A percentile compares a stretch with the other conserved stretches of the same genome.
phyloP scores from a whole-genome alignment of 73 alveolate genomes.

The Paramecium bursaria region DNA sequence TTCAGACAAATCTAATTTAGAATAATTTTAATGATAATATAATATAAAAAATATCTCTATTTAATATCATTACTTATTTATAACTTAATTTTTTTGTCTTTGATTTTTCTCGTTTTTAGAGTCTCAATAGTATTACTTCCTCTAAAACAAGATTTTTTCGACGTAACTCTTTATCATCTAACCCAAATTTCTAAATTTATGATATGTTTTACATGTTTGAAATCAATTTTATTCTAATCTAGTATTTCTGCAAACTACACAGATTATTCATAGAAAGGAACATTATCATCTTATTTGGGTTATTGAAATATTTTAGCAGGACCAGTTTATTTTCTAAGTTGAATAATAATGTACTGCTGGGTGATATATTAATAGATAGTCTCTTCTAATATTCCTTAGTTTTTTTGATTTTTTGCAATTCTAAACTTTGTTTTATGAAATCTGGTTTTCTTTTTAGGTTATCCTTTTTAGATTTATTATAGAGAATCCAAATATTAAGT shows the following conservation, averaged over 20 bases:
- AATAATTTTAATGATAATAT: no score
- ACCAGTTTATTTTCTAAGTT: constrained; percentile 10
- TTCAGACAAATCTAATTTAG: no score
- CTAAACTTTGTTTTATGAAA: constrained; percentile 66
- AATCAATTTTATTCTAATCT: constrained; percentile 52
- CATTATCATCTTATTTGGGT: constrained; percentile 61
- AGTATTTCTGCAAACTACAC: constrained; percentile 63
- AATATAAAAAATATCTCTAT: no score
- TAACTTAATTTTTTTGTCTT: constrained; percentile 61
- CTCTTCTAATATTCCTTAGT: constrained; percentile 37
- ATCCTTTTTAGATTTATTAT: constrained; percentile 36
- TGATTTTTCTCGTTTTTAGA: constrained; percentile 58
- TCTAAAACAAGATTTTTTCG: constrained; percentile 63
- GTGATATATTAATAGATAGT: constrained; percentile 48
- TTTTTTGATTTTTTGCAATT: constrained; percentile 56
- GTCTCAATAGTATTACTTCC: constrained; percentile 58
- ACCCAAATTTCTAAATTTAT: constrained; percentile 53
- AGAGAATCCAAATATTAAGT: constrained; percentile 26
- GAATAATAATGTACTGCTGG: not conserved
- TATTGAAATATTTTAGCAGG: constrained; percentile 23
- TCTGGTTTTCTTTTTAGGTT: constrained; percentile 68
- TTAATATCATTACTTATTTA: no score
- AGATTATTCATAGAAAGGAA: constrained; percentile 60
- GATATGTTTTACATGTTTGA: constrained; percentile 15
- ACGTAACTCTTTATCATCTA: constrained; percentile 66